Evolutionary conservation across 106 monocot genomes (phyloP).

Genomic region (Alisma plantagoaquatica): DNA sequence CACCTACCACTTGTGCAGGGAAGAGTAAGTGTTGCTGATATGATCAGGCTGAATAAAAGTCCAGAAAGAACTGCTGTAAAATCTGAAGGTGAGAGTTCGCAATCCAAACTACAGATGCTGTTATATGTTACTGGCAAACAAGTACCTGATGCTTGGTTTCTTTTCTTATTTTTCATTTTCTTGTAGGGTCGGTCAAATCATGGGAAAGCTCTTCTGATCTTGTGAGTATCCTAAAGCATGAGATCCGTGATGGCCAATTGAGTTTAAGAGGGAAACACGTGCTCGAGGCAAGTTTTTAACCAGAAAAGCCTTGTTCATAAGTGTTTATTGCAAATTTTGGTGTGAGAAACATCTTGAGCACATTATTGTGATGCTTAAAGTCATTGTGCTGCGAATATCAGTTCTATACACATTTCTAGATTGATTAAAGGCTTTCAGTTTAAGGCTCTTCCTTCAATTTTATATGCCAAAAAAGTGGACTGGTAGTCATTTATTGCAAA

Average conservation of each 20-base stretch:
- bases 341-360: too few relatives aligned
- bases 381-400: too few relatives aligned
- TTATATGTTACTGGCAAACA: too few relatives aligned
- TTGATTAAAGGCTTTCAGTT: too few relatives aligned
- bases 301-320: too few relatives aligned
- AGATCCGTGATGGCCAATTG: constrained; percentile 90
- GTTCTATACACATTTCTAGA: too few relatives aligned
- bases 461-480: too few relatives aligned
- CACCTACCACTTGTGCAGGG: constrained; percentile 40
- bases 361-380: too few relatives aligned
- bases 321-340: too few relatives aligned
- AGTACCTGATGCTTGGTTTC: background rate
- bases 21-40: constrained; percentile 69
- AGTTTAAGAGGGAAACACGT: constrained; percentile 86
- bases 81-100: constrained; percentile 43
- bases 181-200: constrained; percentile 68
- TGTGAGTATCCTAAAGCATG: constrained; percentile 75
- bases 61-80: constrained; percentile 46
- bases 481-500: too few relatives aligned
- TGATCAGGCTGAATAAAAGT: constrained; percentile 54
- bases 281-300: constrained; percentile 60
- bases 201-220: constrained; percentile 87
- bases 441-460: too few relatives aligned
- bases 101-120: background rate
- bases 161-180: background rate